phyloP scores from a whole-genome alignment of 192 early-diverging fungal genomes.

The Umbelopsis sp. region DNA sequence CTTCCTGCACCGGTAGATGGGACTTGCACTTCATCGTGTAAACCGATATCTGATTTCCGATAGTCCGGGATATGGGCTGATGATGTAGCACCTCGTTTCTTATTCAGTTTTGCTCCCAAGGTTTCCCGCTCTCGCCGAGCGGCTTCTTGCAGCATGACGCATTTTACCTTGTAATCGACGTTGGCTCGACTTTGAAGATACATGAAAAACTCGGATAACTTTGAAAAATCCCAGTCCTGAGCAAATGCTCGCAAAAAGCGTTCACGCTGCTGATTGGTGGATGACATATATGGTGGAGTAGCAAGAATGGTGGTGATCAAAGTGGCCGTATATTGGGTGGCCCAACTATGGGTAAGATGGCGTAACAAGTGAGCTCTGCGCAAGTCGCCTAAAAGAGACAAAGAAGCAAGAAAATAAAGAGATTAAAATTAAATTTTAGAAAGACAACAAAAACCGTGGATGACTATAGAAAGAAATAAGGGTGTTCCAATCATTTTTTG shows the following conservation, averaged over 20 bases:
- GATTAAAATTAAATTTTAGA: not conserved
- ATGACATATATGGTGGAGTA: conserved; percentile 32
- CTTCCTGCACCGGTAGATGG: not conserved
- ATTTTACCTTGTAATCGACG: conserved; percentile 44
- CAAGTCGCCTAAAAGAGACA: conserved; percentile 45
- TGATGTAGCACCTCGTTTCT: conserved; percentile 15
- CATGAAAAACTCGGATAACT: conserved; percentile 64
- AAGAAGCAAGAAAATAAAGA: not conserved
- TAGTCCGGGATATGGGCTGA: conserved; percentile 4
- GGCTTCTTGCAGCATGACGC: conserved; percentile 43
- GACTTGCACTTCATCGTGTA: not conserved
- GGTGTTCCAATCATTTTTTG: too few relatives aligned
- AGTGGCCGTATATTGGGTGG: conserved; percentile 52
- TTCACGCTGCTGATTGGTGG: conserved; percentile 26
- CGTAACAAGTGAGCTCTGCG: conserved; percentile 47
- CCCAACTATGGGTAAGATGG: conserved; percentile 54
- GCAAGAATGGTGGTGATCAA: conserved; percentile 51
- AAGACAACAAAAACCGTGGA: not conserved
- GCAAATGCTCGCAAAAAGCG: conserved; percentile 57
- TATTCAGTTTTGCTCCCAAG: conserved; percentile 26
- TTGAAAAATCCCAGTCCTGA: conserved; percentile 66
- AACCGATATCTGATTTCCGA: not conserved
- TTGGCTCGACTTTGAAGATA: conserved; percentile 55
- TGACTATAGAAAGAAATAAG: too few relatives aligned
- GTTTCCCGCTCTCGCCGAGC: conserved; percentile 38